A percentile compares a stretch with the other conserved stretches of the same genome.
These are phyloP conservation scores for Stylosanthes scabra DNA, from an alignment of 331 rosid species.

Conservation along the genomic window DNA sequence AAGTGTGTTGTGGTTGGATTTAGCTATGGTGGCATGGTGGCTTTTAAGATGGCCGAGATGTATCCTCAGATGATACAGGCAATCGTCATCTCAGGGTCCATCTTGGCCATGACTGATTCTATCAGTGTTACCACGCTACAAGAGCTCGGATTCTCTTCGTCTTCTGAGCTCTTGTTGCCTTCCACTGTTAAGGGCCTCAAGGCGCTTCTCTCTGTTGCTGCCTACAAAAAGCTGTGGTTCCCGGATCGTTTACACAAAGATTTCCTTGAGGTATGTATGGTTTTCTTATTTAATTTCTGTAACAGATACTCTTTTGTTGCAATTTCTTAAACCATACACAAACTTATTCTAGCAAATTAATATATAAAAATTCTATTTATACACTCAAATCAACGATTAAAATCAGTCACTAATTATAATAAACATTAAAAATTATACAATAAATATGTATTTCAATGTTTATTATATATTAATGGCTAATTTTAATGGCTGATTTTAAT, in stretches of 20 bases:
- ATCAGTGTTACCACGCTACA: constrained; percentile 45
- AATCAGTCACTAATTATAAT: no score
- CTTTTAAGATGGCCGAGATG: constrained; percentile 75
- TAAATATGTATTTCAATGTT: no score
- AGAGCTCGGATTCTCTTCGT: constrained; percentile 71
- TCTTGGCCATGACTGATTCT: constrained; percentile 69
- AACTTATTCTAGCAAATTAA: no score
- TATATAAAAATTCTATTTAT: no score
- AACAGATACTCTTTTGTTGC: no score
- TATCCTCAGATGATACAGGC: constrained; percentile 63
- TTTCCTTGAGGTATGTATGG: constrained; percentile 74
- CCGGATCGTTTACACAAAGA: constrained; percentile 81
- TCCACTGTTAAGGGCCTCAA: constrained; percentile 77
- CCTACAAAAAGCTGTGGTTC: constrained; percentile 75
- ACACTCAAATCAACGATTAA: no score
- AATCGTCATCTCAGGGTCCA: constrained; percentile 75
- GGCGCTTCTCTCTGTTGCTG: constrained; percentile 71
- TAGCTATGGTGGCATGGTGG: constrained; percentile 96
- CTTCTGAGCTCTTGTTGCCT: constrained; percentile 82
- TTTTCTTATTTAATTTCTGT: no score
- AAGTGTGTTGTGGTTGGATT: constrained; percentile 75
- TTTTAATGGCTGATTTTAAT: no score
- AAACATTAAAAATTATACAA: no score
- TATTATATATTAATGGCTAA: no score
- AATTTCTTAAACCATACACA: no score